Evolutionary conservation across 1,139 yeast genomes (phyloP), one percentile per base, ranked within the genome.

Genomic region (Lodderomyces elongisporus): DNA sequence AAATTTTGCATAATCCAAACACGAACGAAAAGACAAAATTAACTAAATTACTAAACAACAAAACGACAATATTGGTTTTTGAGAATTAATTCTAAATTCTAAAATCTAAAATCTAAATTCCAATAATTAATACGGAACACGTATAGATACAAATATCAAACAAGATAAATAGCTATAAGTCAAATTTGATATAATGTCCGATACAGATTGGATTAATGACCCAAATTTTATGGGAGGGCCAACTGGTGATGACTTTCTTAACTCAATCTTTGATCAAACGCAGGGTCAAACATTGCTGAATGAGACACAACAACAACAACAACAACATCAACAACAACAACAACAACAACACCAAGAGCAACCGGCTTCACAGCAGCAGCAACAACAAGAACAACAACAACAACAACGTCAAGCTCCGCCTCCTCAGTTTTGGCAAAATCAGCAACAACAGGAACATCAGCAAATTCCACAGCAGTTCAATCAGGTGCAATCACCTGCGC

Each of bases 201-300:
- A 62, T 33, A 62, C 58, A 48, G 61, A 60, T 47, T 67, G 73
- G 70, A 58, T 66, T 46, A 64, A 65, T 49, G 72, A 66, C 36
- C 24, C 28, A 31, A 30, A 21, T 18, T 25, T 28, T 17, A 41
- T 38, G 36, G 48, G 45, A 27, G 45, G 41, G 17, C 7, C 12
- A 7, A 45, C 43, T 22, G 52, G 49, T 17, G 69, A 61, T 35
- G 70, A 62, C 31, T 62, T 65, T 44, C 49, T 65, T 39, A 57
- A 52, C 42, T 57, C 60, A 16, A 57, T 66, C 29, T 65, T 66
- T 43, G 66, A 62, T 37, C 60, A 52, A 26, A 46, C 45, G 28
- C 51, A 43, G 31, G 54, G 48, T n/a, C 48, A 46, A 28, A 23
- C 23, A 16, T 32, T 25, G 29, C 32, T 28, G 25, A 29, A 29